phyloP scores from a whole-genome alignment of 2,329 filamentous ascomycete genomes.

The Neofusicoccum kwambonambiense region DNA sequence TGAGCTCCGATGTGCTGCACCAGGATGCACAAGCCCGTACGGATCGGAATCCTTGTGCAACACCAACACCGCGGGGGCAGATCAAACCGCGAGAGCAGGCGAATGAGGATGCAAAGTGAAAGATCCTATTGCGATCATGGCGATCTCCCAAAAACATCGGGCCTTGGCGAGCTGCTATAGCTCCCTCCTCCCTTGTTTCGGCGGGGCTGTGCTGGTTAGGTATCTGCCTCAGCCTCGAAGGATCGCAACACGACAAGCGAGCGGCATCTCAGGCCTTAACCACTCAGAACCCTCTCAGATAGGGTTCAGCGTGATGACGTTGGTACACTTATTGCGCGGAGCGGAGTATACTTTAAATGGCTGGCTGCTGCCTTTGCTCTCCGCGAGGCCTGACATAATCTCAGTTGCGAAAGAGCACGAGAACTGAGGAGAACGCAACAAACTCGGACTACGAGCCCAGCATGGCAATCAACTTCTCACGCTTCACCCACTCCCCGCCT shows the following conservation, averaged over 20 bases:
- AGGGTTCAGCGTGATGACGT: neutral
- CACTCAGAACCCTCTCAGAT: neutral
- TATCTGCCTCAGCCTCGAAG: slow-evolving; percentile 1
- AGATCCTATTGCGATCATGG: neutral
- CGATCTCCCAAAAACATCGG: neutral
- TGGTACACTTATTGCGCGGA: neutral
- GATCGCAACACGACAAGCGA: neutral
- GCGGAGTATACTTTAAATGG: neutral
- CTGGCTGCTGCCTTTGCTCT: neutral
- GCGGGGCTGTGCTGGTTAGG: neutral
- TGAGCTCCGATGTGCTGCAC: too few relatives aligned
- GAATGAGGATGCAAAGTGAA: neutral
- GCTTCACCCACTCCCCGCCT: slow-evolving; percentile 4
- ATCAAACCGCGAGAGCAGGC: neutral
- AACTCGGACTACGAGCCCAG: too few relatives aligned
- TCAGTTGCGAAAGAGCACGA: neutral
- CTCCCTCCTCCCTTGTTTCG: neutral
- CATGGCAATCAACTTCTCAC: neutral
- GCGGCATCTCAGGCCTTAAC: neutral
- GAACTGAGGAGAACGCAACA: too few relatives aligned
- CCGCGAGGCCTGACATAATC: too few relatives aligned
- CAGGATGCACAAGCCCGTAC: too few relatives aligned
- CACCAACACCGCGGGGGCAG: too few relatives aligned
- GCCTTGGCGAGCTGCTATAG: neutral
- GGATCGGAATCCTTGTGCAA: too few relatives aligned